These are phyloP conservation scores for Bonnemaisonia californica DNA, from an alignment of 31 red algal genomes.

Conservation along the genomic window DNA sequence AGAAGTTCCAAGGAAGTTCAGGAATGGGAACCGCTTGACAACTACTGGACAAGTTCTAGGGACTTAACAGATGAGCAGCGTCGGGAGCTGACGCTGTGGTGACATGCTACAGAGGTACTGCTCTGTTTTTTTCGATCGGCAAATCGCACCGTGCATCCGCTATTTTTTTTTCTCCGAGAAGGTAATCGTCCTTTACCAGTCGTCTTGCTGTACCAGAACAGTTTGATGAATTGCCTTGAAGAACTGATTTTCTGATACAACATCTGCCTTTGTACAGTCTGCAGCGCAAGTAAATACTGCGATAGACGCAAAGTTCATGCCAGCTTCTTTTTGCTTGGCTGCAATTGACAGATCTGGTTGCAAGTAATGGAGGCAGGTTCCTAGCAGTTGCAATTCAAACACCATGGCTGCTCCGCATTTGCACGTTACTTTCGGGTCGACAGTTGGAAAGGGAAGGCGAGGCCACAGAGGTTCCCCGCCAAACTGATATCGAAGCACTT, in stretches of 20 bases:
- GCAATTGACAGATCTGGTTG: conserved; percentile 35
- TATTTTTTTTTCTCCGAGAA: background rate
- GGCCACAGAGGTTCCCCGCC: conserved; percentile 56
- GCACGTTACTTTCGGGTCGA: conserved; percentile 11
- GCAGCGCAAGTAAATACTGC: conserved; percentile 36
- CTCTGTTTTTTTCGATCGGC: conserved; percentile 12
- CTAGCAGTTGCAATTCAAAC: conserved; percentile 69
- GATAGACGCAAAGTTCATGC: conserved; percentile 62
- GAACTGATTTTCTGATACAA: conserved; percentile 1
- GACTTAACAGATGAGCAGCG: conserved; percentile 37
- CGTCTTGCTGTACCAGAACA: conserved; percentile 36
- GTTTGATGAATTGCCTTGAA: conserved; percentile 26
- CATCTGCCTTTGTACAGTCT: conserved; percentile 8
- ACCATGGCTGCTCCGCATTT: conserved; percentile 44
- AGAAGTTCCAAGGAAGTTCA: conserved; percentile 39
- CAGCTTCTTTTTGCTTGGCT: conserved; percentile 41
- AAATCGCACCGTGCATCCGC: background rate
- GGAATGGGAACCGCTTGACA: conserved; percentile 53
- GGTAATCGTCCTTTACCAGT: conserved; percentile 6
- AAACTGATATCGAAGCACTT: conserved; percentile 58
- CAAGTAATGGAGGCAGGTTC: conserved; percentile 56
- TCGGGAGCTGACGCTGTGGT: conserved; percentile 39
- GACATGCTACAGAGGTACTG: background rate
- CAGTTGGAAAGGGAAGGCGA: conserved; percentile 21
- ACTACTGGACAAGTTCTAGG: conserved; percentile 55